phyloP scores from a whole-genome alignment of 345 rosid species.

The Camelina sativa region DNA sequence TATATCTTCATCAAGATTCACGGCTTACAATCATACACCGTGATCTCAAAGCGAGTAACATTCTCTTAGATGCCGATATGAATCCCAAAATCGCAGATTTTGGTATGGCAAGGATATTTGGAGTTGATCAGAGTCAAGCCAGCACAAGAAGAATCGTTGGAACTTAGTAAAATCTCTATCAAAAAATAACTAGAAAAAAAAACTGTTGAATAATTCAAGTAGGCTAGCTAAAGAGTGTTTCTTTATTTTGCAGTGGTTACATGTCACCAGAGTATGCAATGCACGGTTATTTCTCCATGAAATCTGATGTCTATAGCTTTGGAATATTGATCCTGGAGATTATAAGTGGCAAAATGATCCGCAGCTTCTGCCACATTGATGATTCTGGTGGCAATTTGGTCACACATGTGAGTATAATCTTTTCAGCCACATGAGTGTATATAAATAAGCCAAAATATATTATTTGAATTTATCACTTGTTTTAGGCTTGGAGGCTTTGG shows the following conservation, averaged over 20 bases:
- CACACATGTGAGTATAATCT: conserved; percentile 44
- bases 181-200: not conserved
- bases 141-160: conserved; percentile 53
- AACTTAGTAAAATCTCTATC: conserved; percentile 32
- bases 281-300: conserved; percentile 14
- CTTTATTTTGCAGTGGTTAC: conserved; percentile 38
- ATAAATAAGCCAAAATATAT: not conserved
- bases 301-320: conserved; percentile 39
- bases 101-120: conserved; percentile 56
- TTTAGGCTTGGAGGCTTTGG: conserved; percentile 36
- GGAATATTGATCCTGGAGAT: conserved; percentile 24
- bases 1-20: conserved; percentile 45
- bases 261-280: conserved; percentile 41
- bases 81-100: conserved; percentile 65
- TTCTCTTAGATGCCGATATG: conserved; percentile 38
- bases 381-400: conserved; percentile 24
- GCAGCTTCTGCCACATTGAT: conserved; percentile 10
- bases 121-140: conserved; percentile 39
- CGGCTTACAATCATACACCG: conserved; percentile 20
- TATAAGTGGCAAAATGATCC: conserved; percentile 15
- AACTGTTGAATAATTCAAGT: not conserved
- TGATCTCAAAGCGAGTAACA: conserved; percentile 28
- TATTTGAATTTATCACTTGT: not conserved
- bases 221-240: conserved; percentile 20
- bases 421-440: not conserved